phyloP scores from a whole-genome alignment of 208 protist species.

The Leishmania major region DNA sequence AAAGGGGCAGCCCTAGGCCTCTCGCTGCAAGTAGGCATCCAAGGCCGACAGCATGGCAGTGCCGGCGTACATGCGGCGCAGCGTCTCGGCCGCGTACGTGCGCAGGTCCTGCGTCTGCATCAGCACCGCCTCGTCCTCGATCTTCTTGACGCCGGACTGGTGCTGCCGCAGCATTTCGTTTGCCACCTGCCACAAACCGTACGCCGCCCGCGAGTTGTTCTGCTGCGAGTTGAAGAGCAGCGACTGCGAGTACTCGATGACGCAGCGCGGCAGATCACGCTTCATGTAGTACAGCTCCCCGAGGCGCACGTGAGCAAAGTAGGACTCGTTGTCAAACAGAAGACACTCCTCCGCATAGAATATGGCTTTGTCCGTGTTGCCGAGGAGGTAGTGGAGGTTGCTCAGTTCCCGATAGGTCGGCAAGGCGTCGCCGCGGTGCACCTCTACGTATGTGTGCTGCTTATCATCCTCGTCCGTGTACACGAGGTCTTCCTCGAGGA shows the following conservation, averaged over 20 bases:
- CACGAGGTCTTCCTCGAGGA: slow-evolving; percentile 67
- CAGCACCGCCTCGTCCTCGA: slow-evolving; percentile 45
- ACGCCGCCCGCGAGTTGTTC: slow-evolving; percentile 83
- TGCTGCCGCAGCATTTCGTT: slow-evolving; percentile 58
- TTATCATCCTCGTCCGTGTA: slow-evolving; percentile 75
- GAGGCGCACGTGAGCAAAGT: slow-evolving; percentile 65
- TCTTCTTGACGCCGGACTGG: slow-evolving; percentile 27
- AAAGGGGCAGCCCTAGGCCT: slow-evolving; percentile 1
- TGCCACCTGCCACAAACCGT: slow-evolving; percentile 69
- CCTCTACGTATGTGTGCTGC: slow-evolving; percentile 63
- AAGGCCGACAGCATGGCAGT: slow-evolving; percentile 66
- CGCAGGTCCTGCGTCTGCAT: slow-evolving; percentile 53
- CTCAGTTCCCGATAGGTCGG: slow-evolving; percentile 63
- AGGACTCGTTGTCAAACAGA: slow-evolving; percentile 53
- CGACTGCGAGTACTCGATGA: slow-evolving; percentile 78
- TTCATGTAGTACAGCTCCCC: slow-evolving; percentile 78
- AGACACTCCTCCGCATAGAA: slow-evolving; percentile 78
- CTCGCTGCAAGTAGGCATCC: slow-evolving; percentile 63
- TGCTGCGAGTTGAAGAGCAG: slow-evolving; percentile 65
- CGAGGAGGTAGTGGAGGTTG: slow-evolving; percentile 67
- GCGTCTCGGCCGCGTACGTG: slow-evolving; percentile 57
- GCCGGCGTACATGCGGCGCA: slow-evolving; percentile 79
- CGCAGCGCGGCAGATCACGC: slow-evolving; percentile 54
- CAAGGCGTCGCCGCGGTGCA: slow-evolving; percentile 59
- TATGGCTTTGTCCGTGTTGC: slow-evolving; percentile 54